Conservation (phyloP, 371 early-diverging fungal species). For the Circinella umbellata region DNA sequence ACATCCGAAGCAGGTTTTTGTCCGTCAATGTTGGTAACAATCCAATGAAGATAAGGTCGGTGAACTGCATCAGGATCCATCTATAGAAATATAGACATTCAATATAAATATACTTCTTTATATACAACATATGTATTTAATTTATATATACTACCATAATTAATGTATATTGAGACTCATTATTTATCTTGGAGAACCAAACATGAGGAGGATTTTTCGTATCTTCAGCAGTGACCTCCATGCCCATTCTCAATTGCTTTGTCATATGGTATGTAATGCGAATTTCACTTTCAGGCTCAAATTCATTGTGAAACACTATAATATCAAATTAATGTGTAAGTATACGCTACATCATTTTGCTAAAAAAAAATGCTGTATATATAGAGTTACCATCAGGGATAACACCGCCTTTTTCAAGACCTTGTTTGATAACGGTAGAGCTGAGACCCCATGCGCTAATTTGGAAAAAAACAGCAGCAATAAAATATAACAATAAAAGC, state of each 20-base stretch:
- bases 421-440: slow-evolving; percentile 5
- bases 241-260: slow-evolving; percentile 17
- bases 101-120: too few species aligned
- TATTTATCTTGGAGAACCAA: slow-evolving; percentile 22
- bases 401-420: slow-evolving; percentile 15
- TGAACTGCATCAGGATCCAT: slow-evolving; percentile 52
- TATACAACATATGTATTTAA: too few species aligned
- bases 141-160: slow-evolving; percentile 23
- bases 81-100: slow-evolving; percentile 12
- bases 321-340: not conserved
- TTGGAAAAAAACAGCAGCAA: too few species aligned
- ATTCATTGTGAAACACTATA: slow-evolving; percentile 17
- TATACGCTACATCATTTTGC: not conserved
- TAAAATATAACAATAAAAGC: too few species aligned
- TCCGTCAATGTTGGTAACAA: slow-evolving; percentile 52
- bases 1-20: slow-evolving; percentile 43
- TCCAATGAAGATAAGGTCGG: slow-evolving; percentile 48
- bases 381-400: slow-evolving; percentile 24
- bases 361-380: not conserved
- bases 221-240: slow-evolving; percentile 13
- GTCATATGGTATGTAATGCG: slow-evolving; percentile 25
- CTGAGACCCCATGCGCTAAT: not conserved
- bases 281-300: slow-evolving; percentile 23
- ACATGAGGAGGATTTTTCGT: slow-evolving; percentile 20
- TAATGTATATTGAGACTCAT: slow-evolving; percentile 20